These are phyloP conservation scores for Nakaseomyces bracarensis DNA, from an alignment of 1,139 yeast species.

Conservation along the genomic window DNA sequence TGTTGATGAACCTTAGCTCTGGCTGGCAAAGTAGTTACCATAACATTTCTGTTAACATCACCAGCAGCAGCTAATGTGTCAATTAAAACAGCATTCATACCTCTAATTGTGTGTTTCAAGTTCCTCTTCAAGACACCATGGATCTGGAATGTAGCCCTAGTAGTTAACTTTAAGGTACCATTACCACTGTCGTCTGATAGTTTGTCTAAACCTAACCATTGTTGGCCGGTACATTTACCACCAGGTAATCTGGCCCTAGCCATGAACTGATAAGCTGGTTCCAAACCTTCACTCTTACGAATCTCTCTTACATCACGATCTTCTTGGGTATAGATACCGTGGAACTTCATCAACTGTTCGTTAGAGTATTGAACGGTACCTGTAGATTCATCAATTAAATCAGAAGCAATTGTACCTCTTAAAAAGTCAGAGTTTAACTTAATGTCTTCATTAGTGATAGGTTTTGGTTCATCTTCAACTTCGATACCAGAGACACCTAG, in stretches of 20 bases:
- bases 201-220: constrained; percentile 80
- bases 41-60: constrained; percentile 94
- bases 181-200: constrained; percentile 80
- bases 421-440: constrained; percentile 77
- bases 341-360: constrained; percentile 93
- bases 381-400: constrained; percentile 69
- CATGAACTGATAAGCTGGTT: constrained; percentile 95
- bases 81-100: constrained; percentile 81
- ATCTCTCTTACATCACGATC: constrained; percentile 94
- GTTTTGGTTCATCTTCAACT: constrained; percentile 92
- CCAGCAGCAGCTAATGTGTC: constrained; percentile 98
- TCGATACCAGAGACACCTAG: constrained; percentile 78
- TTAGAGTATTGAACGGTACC: constrained; percentile 91
- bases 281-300: constrained; percentile 84
- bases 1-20: constrained; percentile 78
- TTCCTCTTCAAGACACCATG: constrained; percentile 92
- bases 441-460: constrained; percentile 93
- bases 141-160: constrained; percentile 94
- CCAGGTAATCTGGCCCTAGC: constrained; percentile 94
- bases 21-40: constrained; percentile 79
- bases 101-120: constrained; percentile 84
- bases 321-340: constrained; percentile 98
- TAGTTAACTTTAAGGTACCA: constrained; percentile 88
- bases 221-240: constrained; percentile 79
- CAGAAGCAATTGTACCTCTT: constrained; percentile 91